Conservation (phyloP, 345 rosid genomes). For the Salix arbutifolia region DNA sequence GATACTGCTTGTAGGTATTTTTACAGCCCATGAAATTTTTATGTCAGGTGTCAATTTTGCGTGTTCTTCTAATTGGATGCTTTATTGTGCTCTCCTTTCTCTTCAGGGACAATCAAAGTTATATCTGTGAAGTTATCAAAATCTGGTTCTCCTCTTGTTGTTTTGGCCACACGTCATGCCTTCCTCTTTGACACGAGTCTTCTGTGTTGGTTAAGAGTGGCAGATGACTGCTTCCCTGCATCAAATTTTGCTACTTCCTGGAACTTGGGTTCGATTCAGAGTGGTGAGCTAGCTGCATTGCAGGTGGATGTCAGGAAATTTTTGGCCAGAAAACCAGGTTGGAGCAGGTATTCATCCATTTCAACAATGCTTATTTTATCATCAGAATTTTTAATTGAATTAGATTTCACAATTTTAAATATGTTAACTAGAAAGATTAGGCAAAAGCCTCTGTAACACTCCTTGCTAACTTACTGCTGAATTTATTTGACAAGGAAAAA, state of each 20-base stretch:
- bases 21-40: neutral
- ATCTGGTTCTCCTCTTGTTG: slow-evolving; percentile 92
- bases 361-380: neutral
- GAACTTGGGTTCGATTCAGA: slow-evolving; percentile 81
- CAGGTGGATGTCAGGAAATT: slow-evolving; percentile 94
- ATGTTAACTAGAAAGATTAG: neutral
- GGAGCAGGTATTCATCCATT: slow-evolving; percentile 65
- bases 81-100: neutral
- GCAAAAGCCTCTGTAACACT: neutral
- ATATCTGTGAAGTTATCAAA: slow-evolving; percentile 90
- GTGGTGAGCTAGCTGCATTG: slow-evolving; percentile 86
- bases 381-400: neutral
- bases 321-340: slow-evolving; percentile 93
- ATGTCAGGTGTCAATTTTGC: neutral
- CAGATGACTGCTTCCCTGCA: slow-evolving; percentile 98
- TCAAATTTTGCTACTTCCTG: slow-evolving; percentile 92
- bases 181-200: slow-evolving; percentile 85
- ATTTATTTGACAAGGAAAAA: neutral
- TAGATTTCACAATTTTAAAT: neutral
- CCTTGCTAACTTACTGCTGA: neutral
- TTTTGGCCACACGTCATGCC: slow-evolving; percentile 90
- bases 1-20: neutral
- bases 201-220: slow-evolving; percentile 96
- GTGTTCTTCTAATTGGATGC: neutral
- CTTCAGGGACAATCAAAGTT: slow-evolving; percentile 74